Evolutionary conservation across 495 filamentous ascomycete genomes (phyloP), one percentile per base, ranked within the genome.

Genomic region (Amorphotheca resinae): DNA sequence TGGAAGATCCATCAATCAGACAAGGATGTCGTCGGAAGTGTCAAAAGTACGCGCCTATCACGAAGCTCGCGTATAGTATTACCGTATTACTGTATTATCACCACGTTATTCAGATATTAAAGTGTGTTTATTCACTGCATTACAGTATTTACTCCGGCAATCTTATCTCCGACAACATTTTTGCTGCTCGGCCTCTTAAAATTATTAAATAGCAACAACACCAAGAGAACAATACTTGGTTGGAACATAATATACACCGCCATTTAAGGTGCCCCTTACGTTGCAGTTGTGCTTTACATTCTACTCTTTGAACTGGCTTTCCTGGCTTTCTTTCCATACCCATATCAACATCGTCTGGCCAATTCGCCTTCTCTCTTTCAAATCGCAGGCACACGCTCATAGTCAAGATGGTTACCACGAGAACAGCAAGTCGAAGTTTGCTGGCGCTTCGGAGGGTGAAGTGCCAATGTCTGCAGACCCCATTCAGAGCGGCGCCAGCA

Each of bases 1-100:
- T n/a, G n/a, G n/a, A n/a, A n/a, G n/a, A n/a, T n/a, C n/a, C n/a
- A n/a, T n/a, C n/a, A n/a, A 4, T 33, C 4, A 15, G 34, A 33
- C 43, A 51, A 40, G 48, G 48, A 46, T 49, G 41, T 51, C 38
- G 37, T 50, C 36, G 33, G 14, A 33, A n/a, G n/a, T n/a, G n/a
- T n/a, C n/a, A n/a, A n/a, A n/a, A n/a, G n/a, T n/a, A n/a, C n/a
- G n/a, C n/a, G n/a, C n/a, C n/a, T n/a, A 33, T 33, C 22, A 20
- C 42, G 30, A 36, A 31, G 12, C 12, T 38, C 18, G 18, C 33
- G 46, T 40, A 18, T 33, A 23, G 14, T 45, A 22, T 12, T 33
- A 6, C 12, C 12, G 11, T 6, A 33, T 33, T 33, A 30, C 7
- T 30, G 7, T 30, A 30, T 6, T 15, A 15, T 12, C 11, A 4